Evolutionary conservation across 495 filamentous ascomycete genomes (phyloP).

Genomic region (Penicillium nucicola): DNA sequence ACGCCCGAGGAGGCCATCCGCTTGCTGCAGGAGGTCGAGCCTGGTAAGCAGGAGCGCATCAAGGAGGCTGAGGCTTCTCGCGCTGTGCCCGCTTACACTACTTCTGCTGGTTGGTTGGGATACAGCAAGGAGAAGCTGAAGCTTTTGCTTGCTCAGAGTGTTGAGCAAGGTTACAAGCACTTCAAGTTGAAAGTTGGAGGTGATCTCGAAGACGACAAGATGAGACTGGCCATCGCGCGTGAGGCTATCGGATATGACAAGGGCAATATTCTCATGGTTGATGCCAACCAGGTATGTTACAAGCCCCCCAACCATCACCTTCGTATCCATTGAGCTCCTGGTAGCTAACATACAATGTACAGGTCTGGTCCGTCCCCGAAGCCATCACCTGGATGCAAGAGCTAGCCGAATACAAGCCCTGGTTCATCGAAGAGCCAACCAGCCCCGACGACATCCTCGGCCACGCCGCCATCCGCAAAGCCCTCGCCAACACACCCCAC

Average conservation of each 20-base stretch:
- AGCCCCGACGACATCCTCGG: constrained; percentile 89
- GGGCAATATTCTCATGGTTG: constrained; percentile 90
- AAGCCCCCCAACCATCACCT: neutral
- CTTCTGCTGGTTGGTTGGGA: constrained; percentile 90
- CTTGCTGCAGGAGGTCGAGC: constrained; percentile 61
- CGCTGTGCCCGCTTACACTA: constrained; percentile 89
- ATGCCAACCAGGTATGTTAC: constrained; percentile 75
- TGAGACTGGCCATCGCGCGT: constrained; percentile 68
- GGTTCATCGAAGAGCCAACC: constrained; percentile 98
- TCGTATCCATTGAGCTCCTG: too few relatives aligned
- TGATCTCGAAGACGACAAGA: constrained; percentile 64
- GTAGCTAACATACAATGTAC: neutral
- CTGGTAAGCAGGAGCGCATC: constrained; percentile 63
- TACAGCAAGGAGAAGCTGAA: constrained; percentile 85
- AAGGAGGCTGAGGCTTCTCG: constrained; percentile 63
- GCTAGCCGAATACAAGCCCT: constrained; percentile 81
- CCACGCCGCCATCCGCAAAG: constrained; percentile 79
- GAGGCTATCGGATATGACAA: constrained; percentile 81
- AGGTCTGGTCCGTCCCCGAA: constrained; percentile 88
- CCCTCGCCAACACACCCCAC: constrained; percentile 60
- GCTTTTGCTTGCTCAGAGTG: constrained; percentile 64
- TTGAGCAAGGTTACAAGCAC: constrained; percentile 73
- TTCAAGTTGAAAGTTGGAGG: constrained; percentile 93
- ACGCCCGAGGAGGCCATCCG: constrained; percentile 78
- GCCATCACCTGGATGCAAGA: constrained; percentile 84